Percentiles rank a stretch among this genome's conserved stretches.
Evolutionary conservation across 371 early-diverging fungal genomes (phyloP).

Genomic region (Syncephalastrum sp.): DNA sequence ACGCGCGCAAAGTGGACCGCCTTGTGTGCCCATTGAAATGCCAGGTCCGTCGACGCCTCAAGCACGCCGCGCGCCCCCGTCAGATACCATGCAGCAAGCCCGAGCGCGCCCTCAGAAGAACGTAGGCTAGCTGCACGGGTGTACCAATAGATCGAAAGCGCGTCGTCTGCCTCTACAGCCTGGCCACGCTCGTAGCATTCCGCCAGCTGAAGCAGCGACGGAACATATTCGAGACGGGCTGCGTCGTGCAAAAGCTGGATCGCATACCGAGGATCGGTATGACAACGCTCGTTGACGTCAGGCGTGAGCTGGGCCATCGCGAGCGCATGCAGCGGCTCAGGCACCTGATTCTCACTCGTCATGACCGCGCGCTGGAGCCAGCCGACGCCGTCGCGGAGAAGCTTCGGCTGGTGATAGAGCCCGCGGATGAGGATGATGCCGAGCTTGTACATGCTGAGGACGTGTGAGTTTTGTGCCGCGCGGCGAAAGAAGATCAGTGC

Average conservation of each 20-base stretch:
- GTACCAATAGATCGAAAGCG: conserved; percentile 92
- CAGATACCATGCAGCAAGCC: conserved; percentile 86
- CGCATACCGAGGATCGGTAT: conserved; percentile 81
- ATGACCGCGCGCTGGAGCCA: conserved; percentile 87
- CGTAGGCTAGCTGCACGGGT: conserved; percentile 82
- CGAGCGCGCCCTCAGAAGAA: conserved; percentile 78
- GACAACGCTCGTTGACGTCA: conserved; percentile 64
- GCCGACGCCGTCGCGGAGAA: conserved; percentile 87
- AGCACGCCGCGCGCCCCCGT: conserved; percentile 74
- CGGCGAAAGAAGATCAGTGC: conserved; percentile 92
- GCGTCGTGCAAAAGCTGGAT: conserved; percentile 85
- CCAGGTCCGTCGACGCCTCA: conserved; percentile 73
- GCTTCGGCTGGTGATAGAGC: conserved; percentile 60
- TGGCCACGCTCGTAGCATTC: conserved; percentile 91
- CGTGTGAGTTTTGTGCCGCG: conserved; percentile 87
- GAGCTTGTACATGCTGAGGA: conserved; percentile 94
- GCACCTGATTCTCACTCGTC: conserved; percentile 47
- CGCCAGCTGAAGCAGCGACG: conserved; percentile 89
- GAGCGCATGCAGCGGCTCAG: conserved; percentile 91
- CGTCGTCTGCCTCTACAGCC: conserved; percentile 76
- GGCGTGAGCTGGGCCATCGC: conserved; percentile 62
- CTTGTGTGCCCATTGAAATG: conserved; percentile 85
- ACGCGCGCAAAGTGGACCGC: conserved; percentile 51
- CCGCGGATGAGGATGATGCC: conserved; percentile 88
- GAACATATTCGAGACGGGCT: conserved; percentile 87